These are phyloP conservation scores for Lanmaoa rubissima DNA, from an alignment of 768 basidiomycete species.

Conservation along the genomic window DNA sequence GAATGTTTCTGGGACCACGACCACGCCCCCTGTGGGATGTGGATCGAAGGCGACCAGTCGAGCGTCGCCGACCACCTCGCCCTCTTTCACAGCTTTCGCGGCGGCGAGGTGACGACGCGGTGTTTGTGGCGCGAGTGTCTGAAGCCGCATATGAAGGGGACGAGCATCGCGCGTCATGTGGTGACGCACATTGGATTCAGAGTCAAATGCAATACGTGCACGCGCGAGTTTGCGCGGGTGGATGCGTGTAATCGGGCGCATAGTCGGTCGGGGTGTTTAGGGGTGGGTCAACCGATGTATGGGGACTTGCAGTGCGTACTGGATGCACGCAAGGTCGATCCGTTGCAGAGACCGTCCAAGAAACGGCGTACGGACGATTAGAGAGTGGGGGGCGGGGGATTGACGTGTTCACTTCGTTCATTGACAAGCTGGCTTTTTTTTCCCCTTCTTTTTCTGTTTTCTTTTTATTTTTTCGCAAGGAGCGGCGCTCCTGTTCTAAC, in stretches of 20 bases:
- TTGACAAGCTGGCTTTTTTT: not conserved
- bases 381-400: not conserved
- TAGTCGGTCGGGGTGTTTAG: slow-evolving; percentile 29
- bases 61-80: slow-evolving; percentile 33
- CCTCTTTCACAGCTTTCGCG: slow-evolving; percentile 30
- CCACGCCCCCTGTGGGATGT: slow-evolving; percentile 31
- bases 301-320: slow-evolving; percentile 26
- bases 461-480: not conserved
- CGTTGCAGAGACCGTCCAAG: slow-evolving; percentile 23
- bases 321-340: slow-evolving; percentile 29
- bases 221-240: slow-evolving; percentile 33
- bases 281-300: slow-evolving; percentile 32
- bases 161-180: slow-evolving; percentile 33
- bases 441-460: not conserved
- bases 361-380: slow-evolving; percentile 31
- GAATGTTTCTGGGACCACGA: slow-evolving; percentile 30
- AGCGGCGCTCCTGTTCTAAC: not conserved
- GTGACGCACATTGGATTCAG: slow-evolving; percentile 33
- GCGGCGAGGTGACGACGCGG: slow-evolving; percentile 30
- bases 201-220: slow-evolving; percentile 30
- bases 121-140: slow-evolving; percentile 33
- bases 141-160: slow-evolving; percentile 31
- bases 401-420: not conserved
- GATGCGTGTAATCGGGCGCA: slow-evolving; percentile 36
- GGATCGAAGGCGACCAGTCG: slow-evolving; percentile 35